Percentiles rank a stretch among this genome's conserved stretches.
Evolutionary conservation across 345 rosid species (phyloP).

Genomic region (Populus alba): DNA sequence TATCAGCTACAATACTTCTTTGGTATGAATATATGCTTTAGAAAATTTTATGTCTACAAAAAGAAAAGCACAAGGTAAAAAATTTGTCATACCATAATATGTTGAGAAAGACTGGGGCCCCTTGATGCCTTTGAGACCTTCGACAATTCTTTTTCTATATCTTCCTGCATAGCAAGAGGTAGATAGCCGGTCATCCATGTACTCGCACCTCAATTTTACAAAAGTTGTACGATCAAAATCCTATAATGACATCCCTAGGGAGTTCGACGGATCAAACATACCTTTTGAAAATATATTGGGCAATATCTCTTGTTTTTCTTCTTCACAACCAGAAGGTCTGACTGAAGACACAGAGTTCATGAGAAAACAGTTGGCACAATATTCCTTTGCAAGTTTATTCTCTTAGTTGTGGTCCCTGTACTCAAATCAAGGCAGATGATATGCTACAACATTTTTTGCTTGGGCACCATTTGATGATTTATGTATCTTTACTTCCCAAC

Average conservation of each 20-base stretch:
- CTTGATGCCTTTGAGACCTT: slow-evolving; percentile 66
- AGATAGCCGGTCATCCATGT: slow-evolving; percentile 4
- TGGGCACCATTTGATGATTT: background rate
- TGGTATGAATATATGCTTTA: background rate
- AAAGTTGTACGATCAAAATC: slow-evolving; percentile 1
- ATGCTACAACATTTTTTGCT: background rate
- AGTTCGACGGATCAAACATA: slow-evolving; percentile 25
- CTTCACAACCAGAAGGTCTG: slow-evolving; percentile 84
- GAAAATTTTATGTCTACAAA: background rate
- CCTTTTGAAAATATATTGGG: slow-evolving; percentile 96
- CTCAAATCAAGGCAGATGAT: background rate
- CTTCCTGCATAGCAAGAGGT: slow-evolving; percentile 53
- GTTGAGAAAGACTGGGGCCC: slow-evolving; percentile 60
- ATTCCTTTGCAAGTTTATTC: background rate
- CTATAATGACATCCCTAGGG: slow-evolving; percentile 1
- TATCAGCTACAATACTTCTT: background rate
- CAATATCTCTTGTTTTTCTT: slow-evolving; percentile 76
- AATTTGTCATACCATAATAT: slow-evolving; percentile 62
- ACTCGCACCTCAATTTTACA: background rate
- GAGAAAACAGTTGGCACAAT: background rate
- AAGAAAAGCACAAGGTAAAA: background rate
- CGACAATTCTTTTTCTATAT: slow-evolving; percentile 76
- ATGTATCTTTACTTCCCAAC: background rate
- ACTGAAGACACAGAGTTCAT: slow-evolving; percentile 48
- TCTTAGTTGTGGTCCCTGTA: background rate